Evolutionary conservation across 2,329 filamentous ascomycete species (phyloP).

Genomic region (Didymella keratinophila): DNA sequence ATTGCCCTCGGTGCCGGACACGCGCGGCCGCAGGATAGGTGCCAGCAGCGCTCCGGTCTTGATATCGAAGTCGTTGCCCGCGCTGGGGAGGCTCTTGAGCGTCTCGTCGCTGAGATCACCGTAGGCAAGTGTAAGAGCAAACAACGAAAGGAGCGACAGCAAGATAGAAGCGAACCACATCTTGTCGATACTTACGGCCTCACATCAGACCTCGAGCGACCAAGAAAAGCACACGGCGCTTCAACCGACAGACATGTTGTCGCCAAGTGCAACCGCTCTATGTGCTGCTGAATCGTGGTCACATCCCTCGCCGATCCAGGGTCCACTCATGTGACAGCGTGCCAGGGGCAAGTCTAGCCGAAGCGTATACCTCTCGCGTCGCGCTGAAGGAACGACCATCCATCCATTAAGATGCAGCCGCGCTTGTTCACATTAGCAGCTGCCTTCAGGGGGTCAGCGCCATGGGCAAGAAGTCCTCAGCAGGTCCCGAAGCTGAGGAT

Average conservation of each 20-base stretch:
- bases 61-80: slow-evolving; percentile 81
- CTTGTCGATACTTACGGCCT: slow-evolving; percentile 11
- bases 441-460: slow-evolving; percentile 29
- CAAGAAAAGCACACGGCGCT: slow-evolving; percentile 7
- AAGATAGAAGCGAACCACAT: slow-evolving; percentile 34
- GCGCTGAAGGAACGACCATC: neutral
- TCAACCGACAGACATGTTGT: slow-evolving; percentile 24
- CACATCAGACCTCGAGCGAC: slow-evolving; percentile 23
- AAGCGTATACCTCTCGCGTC: slow-evolving; percentile 23
- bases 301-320: slow-evolving; percentile 18
- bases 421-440: slow-evolving; percentile 32
- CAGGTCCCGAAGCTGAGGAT: slow-evolving; percentile 14
- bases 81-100: slow-evolving; percentile 73
- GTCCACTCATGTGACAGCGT: slow-evolving; percentile 15
- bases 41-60: slow-evolving; percentile 77
- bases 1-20: slow-evolving; percentile 84
- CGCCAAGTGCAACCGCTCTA: neutral
- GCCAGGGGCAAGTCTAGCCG: slow-evolving; percentile 33
- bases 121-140: slow-evolving; percentile 58
- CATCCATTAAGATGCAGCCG: slow-evolving; percentile 38
- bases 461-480: slow-evolving; percentile 13
- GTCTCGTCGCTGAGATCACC: slow-evolving; percentile 75
- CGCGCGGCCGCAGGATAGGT: slow-evolving; percentile 85
- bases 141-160: slow-evolving; percentile 33
- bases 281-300: slow-evolving; percentile 34